These are phyloP conservation scores for Rhodotorula graminis DNA, from an alignment of 768 basidiomycete genomes.

Conservation along the genomic window DNA sequence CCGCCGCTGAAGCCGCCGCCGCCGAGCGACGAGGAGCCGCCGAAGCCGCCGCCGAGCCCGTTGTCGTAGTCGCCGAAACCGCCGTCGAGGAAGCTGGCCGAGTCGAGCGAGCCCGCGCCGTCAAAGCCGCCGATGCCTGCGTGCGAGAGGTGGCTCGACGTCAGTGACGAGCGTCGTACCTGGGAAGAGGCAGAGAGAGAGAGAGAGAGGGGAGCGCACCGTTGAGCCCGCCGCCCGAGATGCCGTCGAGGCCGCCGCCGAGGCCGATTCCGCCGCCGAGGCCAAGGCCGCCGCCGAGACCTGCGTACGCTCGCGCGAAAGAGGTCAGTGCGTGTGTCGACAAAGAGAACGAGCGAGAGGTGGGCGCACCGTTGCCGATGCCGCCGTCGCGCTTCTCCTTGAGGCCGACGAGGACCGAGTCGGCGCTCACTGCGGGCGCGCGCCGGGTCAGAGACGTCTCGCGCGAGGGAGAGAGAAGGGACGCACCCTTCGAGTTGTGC, in stretches of 20 bases:
- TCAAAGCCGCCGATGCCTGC: no score
- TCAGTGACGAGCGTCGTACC: no score
- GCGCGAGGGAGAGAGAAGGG: background rate
- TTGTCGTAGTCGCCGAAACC: background rate
- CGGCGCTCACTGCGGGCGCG: background rate
- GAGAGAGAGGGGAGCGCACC: no score
- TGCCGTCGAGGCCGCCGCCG: background rate
- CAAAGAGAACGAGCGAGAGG: no score
- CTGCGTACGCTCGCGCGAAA: no score
- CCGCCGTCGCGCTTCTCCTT: background rate
- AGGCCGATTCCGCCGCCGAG: background rate
- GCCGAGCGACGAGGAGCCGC: no score
- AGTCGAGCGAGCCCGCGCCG: background rate
- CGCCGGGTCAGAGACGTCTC: background rate
- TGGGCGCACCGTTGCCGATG: background rate
- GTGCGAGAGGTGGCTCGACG: background rate
- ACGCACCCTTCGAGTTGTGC: slow-evolving; percentile 1
- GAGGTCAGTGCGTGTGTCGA: no score
- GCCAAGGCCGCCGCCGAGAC: background rate
- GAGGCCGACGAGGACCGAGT: slow-evolving; percentile 1
- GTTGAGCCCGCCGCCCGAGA: background rate
- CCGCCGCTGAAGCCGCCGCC: no score
- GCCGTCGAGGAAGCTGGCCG: no score
- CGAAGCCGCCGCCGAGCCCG: background rate
- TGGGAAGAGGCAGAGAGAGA: no score